Base-by-base conservation (phyloP, 352 stramenopile species). In the Blastocystis hominis region DNA sequence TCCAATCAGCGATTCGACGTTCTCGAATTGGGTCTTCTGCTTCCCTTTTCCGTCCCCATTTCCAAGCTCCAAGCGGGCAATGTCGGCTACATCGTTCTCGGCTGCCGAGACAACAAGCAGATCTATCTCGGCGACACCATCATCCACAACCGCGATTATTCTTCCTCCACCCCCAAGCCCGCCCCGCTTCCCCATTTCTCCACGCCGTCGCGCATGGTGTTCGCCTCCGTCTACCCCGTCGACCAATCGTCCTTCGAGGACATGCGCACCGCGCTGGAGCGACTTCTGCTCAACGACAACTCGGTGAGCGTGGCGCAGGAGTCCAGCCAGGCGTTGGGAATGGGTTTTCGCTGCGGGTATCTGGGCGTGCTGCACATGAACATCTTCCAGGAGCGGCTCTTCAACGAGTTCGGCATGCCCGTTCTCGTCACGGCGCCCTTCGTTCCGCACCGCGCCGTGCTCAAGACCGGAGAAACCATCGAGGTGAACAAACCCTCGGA, bases 381-480 rank as follows among this genome's bases (percentile, higher is more conserved):
- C 90, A 96, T 97, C 2, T 99, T 99, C 90, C 94, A 97, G 70
- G 95, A 99, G 91, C 92, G 97, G 2, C 92, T 99, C 2, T 92
- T 92, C 61, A 95, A 99, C 89, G 97, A 99, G 90, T 98, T 98
- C 90, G 93, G 93, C 47, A 95, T 97, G 77, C 94, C 97, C 62
- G 96, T 98, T 30, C 91, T 99, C 24, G 95, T 98, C 0, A 99
- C 96, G 0, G 95, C 96, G 17, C 97, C 97, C 0, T 98, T 98
- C 90, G 96, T 99, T 61, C 95, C 96, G 40, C 99, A 98, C 90
- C 96, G 90, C n/a, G 91, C 89, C 1, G 62, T 81, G 50, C 38
- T 91, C 34, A 91, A 88, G n/a, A 44, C 69, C 3, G 20, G 54
- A 3, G 7, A 59, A n/a, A 44, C 61, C 6, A 76, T 81, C 6